A percentile compares a stretch with the other conserved stretches of the same genome.
phyloP scores from a whole-genome alignment of 805 yeast species.

The Ogataea ramenticola region DNA sequence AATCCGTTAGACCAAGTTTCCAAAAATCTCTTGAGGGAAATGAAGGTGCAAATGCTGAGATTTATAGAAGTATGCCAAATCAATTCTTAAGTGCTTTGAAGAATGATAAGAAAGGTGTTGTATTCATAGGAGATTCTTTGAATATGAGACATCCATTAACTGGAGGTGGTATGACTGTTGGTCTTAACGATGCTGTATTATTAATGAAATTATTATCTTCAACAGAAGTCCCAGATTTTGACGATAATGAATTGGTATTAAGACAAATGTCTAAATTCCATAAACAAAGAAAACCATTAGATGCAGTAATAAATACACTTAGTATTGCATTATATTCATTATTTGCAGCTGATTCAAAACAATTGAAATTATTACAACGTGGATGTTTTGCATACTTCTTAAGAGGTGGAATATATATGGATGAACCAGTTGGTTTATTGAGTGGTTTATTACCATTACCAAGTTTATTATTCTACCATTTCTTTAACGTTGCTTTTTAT shows the following conservation, averaged over 20 bases:
- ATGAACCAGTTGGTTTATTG: constrained; percentile 75
- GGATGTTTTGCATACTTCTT: constrained; percentile 88
- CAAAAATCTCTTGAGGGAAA: constrained; percentile 44
- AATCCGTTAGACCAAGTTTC: constrained; percentile 58
- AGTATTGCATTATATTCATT: constrained; percentile 85
- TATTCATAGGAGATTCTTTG: constrained; percentile 86
- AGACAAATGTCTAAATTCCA: constrained; percentile 63
- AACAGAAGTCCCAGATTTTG: constrained; percentile 43
- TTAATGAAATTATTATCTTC: constrained; percentile 59
- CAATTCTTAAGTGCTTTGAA: constrained; percentile 77
- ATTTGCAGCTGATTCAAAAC: constrained; percentile 75
- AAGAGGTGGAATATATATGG: constrained; percentile 74
- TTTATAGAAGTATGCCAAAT: constrained; percentile 86
- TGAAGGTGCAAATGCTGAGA: constrained; percentile 28
- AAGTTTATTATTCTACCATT: constrained; percentile 68
- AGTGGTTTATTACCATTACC: constrained; percentile 80
- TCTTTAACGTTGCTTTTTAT: constrained; percentile 85
- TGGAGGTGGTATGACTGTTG: constrained; percentile 99
- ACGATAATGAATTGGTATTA: constrained; percentile 49
- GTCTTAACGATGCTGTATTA: constrained; percentile 74
- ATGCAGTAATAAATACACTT: constrained; percentile 80
- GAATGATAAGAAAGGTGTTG: constrained; percentile 66
- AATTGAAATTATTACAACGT: constrained; percentile 62
- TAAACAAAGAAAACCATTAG: constrained; percentile 66
- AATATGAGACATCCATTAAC: constrained; percentile 98